Base-by-base conservation (phyloP, 352 stramenopile species). In the Phytophthora hybrid region DNA sequence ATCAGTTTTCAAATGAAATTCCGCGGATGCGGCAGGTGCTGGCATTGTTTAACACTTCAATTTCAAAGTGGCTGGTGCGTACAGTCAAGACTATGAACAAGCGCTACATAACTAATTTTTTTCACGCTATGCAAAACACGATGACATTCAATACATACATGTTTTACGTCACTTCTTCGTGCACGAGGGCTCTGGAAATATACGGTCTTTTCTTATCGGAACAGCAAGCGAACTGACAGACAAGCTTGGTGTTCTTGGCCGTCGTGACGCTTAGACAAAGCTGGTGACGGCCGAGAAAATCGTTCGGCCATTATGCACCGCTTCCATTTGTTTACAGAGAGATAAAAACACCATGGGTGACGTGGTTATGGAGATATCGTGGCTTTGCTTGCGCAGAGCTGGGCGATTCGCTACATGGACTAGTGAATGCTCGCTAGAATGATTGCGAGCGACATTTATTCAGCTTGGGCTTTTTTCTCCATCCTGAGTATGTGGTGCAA, bases 71-170 rank as follows among this genome's bases (percentile, higher is more conserved):
- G 47, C 49, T 68, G 13, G 21, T 59, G 26, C 57, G 52, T 56
- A 47, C 34, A 37, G 46, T 49, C 11, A 41, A 54, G n/a, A 37
- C 52, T n/a, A 76, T 71, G 51, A 1, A 59, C 4, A 57, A 60
- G 19, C 34, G 37, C 1, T 72, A 66, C 46, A 58, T 34, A 19
- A 32, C 41, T 49, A 58, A 5, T 53, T 4, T 64, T 71, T 47
- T 63, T 72, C 10, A 52, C 57, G 14, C 49, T 72, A 21, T 72
- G 65, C 5, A 51, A 65, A 29, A 66, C 65, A 14, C 5, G 49
- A 0, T 72, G 65, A 57, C 66, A 72, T 49, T 72, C 57, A 1
- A 66, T 72, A 34, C 57, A 72, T 23, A 23, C 49, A 7, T 65
- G 55, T 37, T 64, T 63, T 44, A 55, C 63, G 5, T 71, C 44